Conservation (phyloP, 2,329 filamentous ascomycete species). For the Fusarium newnesense region DNA sequence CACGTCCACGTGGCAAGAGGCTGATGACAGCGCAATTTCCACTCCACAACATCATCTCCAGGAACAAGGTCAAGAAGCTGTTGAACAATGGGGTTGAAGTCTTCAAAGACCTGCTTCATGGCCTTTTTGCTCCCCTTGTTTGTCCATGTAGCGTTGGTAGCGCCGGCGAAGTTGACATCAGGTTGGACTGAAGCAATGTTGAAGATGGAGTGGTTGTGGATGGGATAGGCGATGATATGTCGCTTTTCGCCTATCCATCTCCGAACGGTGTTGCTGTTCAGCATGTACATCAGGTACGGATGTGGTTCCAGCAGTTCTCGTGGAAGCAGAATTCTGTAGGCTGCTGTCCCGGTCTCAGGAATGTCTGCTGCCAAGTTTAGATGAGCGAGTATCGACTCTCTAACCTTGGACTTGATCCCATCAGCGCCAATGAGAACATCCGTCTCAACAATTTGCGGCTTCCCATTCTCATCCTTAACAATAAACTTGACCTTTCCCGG, state of each 20-base stretch:
- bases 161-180: conserved; percentile 18
- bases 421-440: conserved; percentile 27
- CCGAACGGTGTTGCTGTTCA: neutral
- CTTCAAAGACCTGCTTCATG: conserved; percentile 19
- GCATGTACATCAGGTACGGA: conserved; percentile 15
- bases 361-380: neutral
- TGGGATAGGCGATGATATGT: conserved; percentile 24
- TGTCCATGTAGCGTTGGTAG: conserved; percentile 19
- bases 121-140: conserved; percentile 19
- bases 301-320: neutral
- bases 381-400: conserved; percentile 14
- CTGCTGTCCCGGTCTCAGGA: conserved; percentile 2
- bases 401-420: conserved; percentile 22
- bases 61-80: conserved; percentile 13
- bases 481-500: neutral
- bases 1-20: conserved; percentile 11
- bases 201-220: conserved; percentile 24
- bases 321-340: neutral
- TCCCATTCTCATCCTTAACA: neutral
- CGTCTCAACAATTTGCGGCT: neutral
- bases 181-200: conserved; percentile 19
- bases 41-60: conserved; percentile 10
- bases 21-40: conserved; percentile 14
- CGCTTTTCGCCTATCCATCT: conserved; percentile 21
- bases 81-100: conserved; percentile 8